Evolutionary conservation across 2,329 filamentous ascomycete species (phyloP).

Genomic region (Trichoderma afroharzianum): DNA sequence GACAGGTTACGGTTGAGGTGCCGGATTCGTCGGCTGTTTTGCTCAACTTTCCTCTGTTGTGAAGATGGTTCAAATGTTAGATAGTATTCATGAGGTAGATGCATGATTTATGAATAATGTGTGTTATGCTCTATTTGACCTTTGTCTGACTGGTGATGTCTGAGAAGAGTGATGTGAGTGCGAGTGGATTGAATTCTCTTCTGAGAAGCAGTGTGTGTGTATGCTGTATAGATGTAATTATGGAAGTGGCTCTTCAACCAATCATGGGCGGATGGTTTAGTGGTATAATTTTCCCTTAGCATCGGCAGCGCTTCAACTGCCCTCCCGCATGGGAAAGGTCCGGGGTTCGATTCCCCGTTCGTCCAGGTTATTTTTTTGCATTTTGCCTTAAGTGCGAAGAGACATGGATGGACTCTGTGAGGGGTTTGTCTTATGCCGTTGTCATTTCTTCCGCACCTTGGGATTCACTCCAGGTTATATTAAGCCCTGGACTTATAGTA

Average conservation of each 20-base stretch:
- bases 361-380: constrained; percentile 16
- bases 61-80: not conserved
- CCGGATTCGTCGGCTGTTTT: constrained; percentile 42
- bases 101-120: constrained; percentile 2
- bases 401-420: fast-evolving
- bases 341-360: constrained; percentile 22
- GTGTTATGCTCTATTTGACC: not conserved
- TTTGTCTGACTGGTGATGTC: not conserved
- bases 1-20: constrained; percentile 37
- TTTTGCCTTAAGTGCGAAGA: not conserved
- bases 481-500: too few species aligned
- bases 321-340: constrained; percentile 18
- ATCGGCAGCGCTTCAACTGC: not conserved
- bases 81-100: not conserved
- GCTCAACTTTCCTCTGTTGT: constrained; percentile 28
- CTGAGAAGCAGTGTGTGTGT: not conserved
- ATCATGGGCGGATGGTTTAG: constrained; percentile 20
- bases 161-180: not conserved
- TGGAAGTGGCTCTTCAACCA: not conserved
- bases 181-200: not conserved
- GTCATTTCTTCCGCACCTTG: too few species aligned
- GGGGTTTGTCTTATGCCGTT: too few species aligned
- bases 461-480: too few species aligned
- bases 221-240: not conserved
- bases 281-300: constrained; percentile 21